Percentiles rank a stretch among this genome's conserved stretches.
Conservation (phyloP, 2,329 filamentous ascomycete genomes). For the Lachnellula hyalina region DNA sequence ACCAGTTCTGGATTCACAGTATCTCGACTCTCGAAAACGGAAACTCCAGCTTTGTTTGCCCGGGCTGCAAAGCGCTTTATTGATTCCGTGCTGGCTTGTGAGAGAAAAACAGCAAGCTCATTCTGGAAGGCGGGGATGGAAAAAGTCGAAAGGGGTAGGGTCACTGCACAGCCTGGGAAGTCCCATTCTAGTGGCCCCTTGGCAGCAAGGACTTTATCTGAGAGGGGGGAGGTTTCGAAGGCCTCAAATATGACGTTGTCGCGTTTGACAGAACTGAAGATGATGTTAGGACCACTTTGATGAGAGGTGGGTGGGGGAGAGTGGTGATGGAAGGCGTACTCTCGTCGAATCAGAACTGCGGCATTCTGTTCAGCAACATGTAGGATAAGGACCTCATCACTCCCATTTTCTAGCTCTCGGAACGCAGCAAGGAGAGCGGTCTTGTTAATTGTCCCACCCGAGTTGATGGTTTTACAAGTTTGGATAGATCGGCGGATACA, state of each 20-base stretch:
- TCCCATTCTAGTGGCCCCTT: constrained; percentile 49
- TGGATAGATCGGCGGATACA: constrained; percentile 12
- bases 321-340: constrained; percentile 21
- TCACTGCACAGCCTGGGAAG: constrained; percentile 52
- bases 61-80: constrained; percentile 48
- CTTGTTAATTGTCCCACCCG: constrained; percentile 15
- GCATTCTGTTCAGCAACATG: constrained; percentile 46
- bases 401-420: constrained; percentile 20
- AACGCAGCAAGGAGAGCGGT: constrained; percentile 28
- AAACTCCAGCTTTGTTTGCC: constrained; percentile 45
- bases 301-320: too few species aligned
- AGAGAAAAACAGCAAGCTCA: constrained; percentile 46
- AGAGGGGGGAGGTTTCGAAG: constrained; percentile 54
- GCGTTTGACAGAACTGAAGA: too few species aligned
- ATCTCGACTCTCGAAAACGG: constrained; percentile 51
- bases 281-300: too few species aligned
- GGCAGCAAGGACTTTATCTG: constrained; percentile 46
- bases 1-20: constrained; percentile 53
- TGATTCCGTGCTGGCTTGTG: constrained; percentile 48
- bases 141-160: constrained; percentile 39
- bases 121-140: constrained; percentile 40
- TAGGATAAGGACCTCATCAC: constrained; percentile 34
- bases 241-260: constrained; percentile 47
- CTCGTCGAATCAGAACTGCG: constrained; percentile 37
- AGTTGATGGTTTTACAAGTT: constrained; percentile 9